Base-by-base conservation (phyloP, 352 stramenopile genomes). In the Pythium utonaiense region DNA sequence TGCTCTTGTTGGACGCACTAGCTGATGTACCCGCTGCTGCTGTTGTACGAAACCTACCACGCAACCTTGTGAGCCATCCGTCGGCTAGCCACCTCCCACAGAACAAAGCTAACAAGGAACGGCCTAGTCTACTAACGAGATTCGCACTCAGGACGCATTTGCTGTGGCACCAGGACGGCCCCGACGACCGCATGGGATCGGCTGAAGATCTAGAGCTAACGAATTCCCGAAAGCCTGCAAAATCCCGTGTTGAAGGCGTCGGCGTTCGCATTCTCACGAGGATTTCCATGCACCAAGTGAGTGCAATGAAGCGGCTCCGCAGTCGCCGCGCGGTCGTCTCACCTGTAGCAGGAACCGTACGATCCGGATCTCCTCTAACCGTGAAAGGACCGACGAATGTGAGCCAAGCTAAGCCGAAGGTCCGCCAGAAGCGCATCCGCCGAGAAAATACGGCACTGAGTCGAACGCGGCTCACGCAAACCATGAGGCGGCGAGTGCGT, bases 251-350 rank as follows among this genome's bases (percentile, higher is more conserved):
- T 21, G 55, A 62, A 25, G 16, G 28, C 21, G 22, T 62, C 13
- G 55, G 55, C 16, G 55, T 62, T n/a, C 42, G 30, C 12, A 54
- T 62, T 22, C 22, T 62, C 9, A 62, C 55, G 27, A 27, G 55
- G 13, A 62, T 62, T 25, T 62, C 55, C 10, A 62, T 62, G 55
- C 55, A 55, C n/a, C 55, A 54, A 55, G 55, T 62, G 12, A 10
- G 22, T 12, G 27, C 36, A 5, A 60, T 53, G 53, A 60, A 60
- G 19, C 53, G 40, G 21, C 6, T 38, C 50, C 14, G 36, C 3
- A 14, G 22, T 22, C 36, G 36, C 6, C 36, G 22, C 36, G 36
- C 36, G 16, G 16, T n/a, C 10, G 36, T 44, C 13, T 3, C 22
- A 4, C 36, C 36, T 6, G 22, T 44, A n/a, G 16, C 14, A 8